Conservation (phyloP, 108 stramenopile genomes). For the Nitzschia putrida region DNA sequence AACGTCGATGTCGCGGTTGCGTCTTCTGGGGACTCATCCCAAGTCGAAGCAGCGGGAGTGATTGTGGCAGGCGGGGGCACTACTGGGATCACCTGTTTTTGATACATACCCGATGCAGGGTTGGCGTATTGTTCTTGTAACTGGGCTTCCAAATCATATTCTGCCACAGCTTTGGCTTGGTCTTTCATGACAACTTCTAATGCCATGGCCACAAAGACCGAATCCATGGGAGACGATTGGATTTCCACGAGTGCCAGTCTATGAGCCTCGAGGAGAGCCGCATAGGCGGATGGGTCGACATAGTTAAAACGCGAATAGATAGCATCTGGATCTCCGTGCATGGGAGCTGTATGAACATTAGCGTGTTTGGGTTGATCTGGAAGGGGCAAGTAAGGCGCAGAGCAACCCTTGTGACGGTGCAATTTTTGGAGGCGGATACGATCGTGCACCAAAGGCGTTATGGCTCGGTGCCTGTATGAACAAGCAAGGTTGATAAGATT, state of each 20-base stretch:
- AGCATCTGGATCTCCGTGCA: conserved; percentile 41
- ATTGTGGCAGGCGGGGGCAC: background rate
- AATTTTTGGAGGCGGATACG: conserved; percentile 63
- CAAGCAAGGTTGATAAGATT: background rate
- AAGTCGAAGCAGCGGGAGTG: background rate
- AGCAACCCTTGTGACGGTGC: conserved; percentile 51
- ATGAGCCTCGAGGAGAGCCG: conserved; percentile 15
- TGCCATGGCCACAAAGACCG: conserved; percentile 30
- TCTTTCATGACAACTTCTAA: conserved; percentile 40
- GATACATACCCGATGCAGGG: conserved; percentile 32
- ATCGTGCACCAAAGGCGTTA: conserved; percentile 29
- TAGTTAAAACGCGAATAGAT: conserved; percentile 51
- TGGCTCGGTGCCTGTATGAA: conserved; percentile 23
- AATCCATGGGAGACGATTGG: conserved; percentile 12
- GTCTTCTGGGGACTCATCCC: background rate
- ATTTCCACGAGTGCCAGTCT: conserved; percentile 21
- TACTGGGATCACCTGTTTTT: conserved; percentile 7
- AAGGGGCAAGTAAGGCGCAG: conserved; percentile 66
- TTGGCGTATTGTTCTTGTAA: conserved; percentile 21
- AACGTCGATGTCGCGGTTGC: background rate
- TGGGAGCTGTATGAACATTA: conserved; percentile 37
- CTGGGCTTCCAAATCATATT: conserved; percentile 20
- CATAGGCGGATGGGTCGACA: conserved; percentile 38
- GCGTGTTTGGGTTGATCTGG: conserved; percentile 21
- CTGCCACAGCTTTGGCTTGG: conserved; percentile 22